phyloP scores from a whole-genome alignment of 2,329 filamentous ascomycete genomes.

The Fusarium sp. region DNA sequence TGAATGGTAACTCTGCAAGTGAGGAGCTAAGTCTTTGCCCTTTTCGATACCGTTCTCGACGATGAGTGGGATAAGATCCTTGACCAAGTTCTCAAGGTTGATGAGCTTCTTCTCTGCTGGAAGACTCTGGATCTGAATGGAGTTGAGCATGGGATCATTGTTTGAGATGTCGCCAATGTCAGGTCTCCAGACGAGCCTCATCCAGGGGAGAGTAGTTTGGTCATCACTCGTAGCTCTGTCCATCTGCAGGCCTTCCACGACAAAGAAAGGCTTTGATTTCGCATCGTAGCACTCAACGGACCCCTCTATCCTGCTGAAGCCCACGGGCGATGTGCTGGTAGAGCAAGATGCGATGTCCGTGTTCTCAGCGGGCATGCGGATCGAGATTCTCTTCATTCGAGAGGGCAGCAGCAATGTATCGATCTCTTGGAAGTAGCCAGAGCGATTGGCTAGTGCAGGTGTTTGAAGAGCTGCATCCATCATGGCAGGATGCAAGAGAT shows the following conservation, averaged over 20 bases:
- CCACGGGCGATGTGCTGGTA: constrained; percentile 36
- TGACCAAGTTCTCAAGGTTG: constrained; percentile 38
- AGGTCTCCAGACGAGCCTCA: constrained; percentile 37
- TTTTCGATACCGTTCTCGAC: constrained; percentile 33
- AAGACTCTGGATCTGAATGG: constrained; percentile 39
- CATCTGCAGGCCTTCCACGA: constrained; percentile 38
- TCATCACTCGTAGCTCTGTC: constrained; percentile 36
- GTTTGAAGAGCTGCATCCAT: constrained; percentile 42
- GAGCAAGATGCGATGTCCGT: constrained; percentile 29
- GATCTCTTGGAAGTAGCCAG: constrained; percentile 38
- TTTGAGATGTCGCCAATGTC: constrained; percentile 40
- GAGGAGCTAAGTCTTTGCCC: constrained; percentile 19
- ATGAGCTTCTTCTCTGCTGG: constrained; percentile 39
- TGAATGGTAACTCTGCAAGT: constrained; percentile 26
- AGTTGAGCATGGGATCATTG: constrained; percentile 31
- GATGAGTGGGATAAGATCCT: constrained; percentile 36
- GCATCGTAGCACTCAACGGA: constrained; percentile 35
- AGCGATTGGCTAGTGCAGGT: constrained; percentile 37
- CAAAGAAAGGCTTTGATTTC: constrained; percentile 32
- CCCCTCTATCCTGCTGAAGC: constrained; percentile 34
- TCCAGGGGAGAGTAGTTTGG: constrained; percentile 36
- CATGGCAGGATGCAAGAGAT: constrained; percentile 39
- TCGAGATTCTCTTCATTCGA: constrained; percentile 38
- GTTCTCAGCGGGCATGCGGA: constrained; percentile 36
- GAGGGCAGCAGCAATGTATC: constrained; percentile 36